Percentiles rank a stretch among this genome's conserved stretches.
Conservation (phyloP, 192 early-diverging fungal species). For the Globomyces pollinis-pini region DNA sequence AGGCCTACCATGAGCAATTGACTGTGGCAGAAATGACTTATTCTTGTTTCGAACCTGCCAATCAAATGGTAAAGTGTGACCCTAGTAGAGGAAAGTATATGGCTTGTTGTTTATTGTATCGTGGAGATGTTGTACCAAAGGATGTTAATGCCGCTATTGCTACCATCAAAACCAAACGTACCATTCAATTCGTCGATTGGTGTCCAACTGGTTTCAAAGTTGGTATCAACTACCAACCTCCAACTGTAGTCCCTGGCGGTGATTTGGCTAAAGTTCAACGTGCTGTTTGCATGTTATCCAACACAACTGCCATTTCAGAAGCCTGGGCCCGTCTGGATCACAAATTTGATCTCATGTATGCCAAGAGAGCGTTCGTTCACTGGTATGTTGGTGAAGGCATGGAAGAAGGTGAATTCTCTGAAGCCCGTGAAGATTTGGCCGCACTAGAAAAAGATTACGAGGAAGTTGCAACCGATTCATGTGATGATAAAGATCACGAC, state of each 20-base stretch:
- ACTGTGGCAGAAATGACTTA: slow-evolving; percentile 92
- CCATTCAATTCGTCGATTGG: slow-evolving; percentile 98
- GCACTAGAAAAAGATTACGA: slow-evolving; percentile 99
- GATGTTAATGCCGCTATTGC: slow-evolving; percentile 88
- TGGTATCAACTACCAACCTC: slow-evolving; percentile 92
- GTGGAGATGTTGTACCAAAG: slow-evolving; percentile 98
- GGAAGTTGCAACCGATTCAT: slow-evolving; percentile 95
- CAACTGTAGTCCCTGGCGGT: slow-evolving; percentile 81
- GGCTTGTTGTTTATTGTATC: slow-evolving; percentile 97
- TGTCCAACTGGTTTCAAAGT: slow-evolving; percentile 99
- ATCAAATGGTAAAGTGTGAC: slow-evolving; percentile 99
- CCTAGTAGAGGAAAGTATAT: slow-evolving; percentile 97
- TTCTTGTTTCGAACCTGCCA: slow-evolving; percentile 92
- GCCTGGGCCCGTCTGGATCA: slow-evolving; percentile 98
- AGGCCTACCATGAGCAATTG: slow-evolving; percentile 94
- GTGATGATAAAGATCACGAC: slow-evolving; percentile 73
- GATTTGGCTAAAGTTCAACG: slow-evolving; percentile 94
- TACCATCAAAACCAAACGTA: slow-evolving; percentile 88
- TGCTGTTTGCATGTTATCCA: slow-evolving; percentile 97
- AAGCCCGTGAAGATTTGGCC: slow-evolving; percentile 98
- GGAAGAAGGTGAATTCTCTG: slow-evolving; percentile 99
- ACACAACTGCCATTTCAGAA: slow-evolving; percentile 98
- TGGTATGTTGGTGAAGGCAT: slow-evolving; percentile 99
- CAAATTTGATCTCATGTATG: slow-evolving; percentile 99
- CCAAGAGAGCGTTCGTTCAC: slow-evolving; percentile 99